Evolutionary conservation across 148 eudicot genomes (phyloP).

Genomic region (Spergularia marina): DNA sequence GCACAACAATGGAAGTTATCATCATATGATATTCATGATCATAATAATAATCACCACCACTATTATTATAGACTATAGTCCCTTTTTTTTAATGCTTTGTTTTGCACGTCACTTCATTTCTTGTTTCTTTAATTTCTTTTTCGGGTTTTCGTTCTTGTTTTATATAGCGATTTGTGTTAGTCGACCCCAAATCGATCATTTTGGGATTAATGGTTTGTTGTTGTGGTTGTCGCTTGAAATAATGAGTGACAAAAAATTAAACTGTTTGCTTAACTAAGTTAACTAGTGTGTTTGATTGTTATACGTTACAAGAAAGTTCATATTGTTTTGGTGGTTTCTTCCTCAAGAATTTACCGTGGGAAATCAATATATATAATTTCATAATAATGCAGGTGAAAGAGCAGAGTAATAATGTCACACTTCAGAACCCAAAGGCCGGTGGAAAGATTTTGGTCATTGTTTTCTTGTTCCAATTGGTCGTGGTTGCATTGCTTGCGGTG

Average conservation of each 20-base stretch:
- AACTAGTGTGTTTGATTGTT: not conserved
- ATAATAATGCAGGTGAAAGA: slow-evolving; percentile 37
- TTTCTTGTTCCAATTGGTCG: slow-evolving; percentile 34
- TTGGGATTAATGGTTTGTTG: too few relatives aligned
- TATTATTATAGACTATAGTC: not conserved
- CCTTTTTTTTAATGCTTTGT: slow-evolving; percentile 13
- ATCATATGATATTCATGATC: not conserved
- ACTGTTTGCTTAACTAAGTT: not conserved
- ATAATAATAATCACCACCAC: not conserved
- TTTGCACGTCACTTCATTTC: slow-evolving; percentile 23
- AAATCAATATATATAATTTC: not conserved
- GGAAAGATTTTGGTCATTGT: slow-evolving; percentile 27
- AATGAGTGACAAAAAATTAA: not conserved
- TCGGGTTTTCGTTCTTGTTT: not conserved
- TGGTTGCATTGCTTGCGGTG: slow-evolving; percentile 27
- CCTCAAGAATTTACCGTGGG: not conserved
- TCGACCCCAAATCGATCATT: too few relatives aligned
- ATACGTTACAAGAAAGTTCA: not conserved
- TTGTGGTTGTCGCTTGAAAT: not conserved
- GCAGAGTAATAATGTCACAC: slow-evolving; percentile 12
- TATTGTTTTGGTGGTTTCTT: not conserved
- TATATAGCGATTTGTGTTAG: not conserved
- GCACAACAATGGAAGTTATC: not conserved
- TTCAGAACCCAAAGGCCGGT: slow-evolving; percentile 7
- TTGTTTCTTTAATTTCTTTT: slow-evolving; percentile 3